These are phyloP conservation scores for Microstegium vimineum DNA, from an alignment of 176 grass and related monocot species.

Conservation along the genomic window DNA sequence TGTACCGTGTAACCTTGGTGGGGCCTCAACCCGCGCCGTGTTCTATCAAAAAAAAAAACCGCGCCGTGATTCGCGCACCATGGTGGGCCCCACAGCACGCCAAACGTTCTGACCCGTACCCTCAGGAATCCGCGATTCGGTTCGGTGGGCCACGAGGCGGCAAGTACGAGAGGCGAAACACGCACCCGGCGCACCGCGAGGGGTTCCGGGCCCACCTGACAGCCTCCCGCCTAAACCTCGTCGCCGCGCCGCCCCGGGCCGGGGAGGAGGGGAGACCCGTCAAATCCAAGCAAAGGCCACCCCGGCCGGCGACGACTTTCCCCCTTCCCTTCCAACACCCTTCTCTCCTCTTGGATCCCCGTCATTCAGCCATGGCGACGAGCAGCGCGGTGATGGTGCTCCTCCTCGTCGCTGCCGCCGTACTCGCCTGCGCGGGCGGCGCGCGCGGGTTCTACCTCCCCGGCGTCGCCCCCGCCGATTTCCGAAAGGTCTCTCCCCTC, in stretches of 20 bases:
- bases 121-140: neutral
- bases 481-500: conserved; percentile 46
- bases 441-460: conserved; percentile 73
- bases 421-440: conserved; percentile 11
- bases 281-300: conserved; percentile 31
- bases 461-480: conserved; percentile 77
- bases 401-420: neutral
- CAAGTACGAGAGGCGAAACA: conserved; percentile 14
- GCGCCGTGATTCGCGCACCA: neutral
- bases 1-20: neutral
- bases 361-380: conserved; percentile 24
- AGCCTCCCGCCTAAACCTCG: neutral
- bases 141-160: neutral
- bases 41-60: too few species aligned
- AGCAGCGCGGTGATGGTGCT: neutral
- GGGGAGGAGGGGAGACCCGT: neutral
- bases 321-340: neutral
- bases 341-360: neutral
- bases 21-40: neutral
- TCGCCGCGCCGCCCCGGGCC: neutral
- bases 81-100: neutral
- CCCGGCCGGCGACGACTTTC: conserved; percentile 21
- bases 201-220: neutral
- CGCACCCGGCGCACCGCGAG: conserved; percentile 5
- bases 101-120: too few species aligned